A percentile compares a stretch with the other conserved stretches of the same genome.
Conservation (phyloP, 2,329 filamentous ascomycete genomes). For the Coleophoma cylindrospora region DNA sequence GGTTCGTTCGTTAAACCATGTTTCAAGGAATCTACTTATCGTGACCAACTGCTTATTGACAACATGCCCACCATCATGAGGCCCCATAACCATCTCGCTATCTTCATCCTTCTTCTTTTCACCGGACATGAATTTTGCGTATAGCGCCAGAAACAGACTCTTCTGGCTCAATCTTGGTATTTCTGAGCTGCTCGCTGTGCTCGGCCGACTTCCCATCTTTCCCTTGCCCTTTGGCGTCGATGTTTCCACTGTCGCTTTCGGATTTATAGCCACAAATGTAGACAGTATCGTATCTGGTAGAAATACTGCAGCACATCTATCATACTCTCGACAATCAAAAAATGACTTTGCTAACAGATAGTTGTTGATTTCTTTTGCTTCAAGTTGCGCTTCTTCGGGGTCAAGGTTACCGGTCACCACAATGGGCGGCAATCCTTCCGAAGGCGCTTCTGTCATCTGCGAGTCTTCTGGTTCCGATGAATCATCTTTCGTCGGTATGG, state of each 20-base stretch:
- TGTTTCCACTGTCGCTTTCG: constrained; percentile 29
- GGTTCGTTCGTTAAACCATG: constrained; percentile 69
- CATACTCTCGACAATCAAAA: constrained; percentile 93
- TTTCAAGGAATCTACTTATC: constrained; percentile 70
- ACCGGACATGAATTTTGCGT: constrained; percentile 87
- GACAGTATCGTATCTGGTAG: constrained; percentile 75
- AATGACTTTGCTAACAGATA: constrained; percentile 90
- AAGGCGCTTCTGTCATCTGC: constrained; percentile 49
- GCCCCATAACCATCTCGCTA: constrained; percentile 93
- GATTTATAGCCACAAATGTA: constrained; percentile 48
- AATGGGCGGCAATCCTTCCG: constrained; percentile 42
- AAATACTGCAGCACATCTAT: constrained; percentile 87
- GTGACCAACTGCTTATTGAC: constrained; percentile 78
- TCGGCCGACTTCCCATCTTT: constrained; percentile 35
- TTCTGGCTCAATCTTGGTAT: constrained; percentile 74
- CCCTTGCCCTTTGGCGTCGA: constrained; percentile 53
- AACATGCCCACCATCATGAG: constrained; percentile 79
- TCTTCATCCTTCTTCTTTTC: constrained; percentile 97
- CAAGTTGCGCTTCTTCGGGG: constrained; percentile 67
- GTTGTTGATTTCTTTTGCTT: constrained; percentile 73
- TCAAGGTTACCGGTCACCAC: constrained; percentile 55
- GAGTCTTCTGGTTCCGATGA: constrained; percentile 49
- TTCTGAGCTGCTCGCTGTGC: constrained; percentile 3
- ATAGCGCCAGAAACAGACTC: constrained; percentile 85
- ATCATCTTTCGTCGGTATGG: constrained; percentile 57